phyloP scores from a whole-genome alignment of 2,329 filamentous ascomycete species.

The Verticillium zaregamsianum region DNA sequence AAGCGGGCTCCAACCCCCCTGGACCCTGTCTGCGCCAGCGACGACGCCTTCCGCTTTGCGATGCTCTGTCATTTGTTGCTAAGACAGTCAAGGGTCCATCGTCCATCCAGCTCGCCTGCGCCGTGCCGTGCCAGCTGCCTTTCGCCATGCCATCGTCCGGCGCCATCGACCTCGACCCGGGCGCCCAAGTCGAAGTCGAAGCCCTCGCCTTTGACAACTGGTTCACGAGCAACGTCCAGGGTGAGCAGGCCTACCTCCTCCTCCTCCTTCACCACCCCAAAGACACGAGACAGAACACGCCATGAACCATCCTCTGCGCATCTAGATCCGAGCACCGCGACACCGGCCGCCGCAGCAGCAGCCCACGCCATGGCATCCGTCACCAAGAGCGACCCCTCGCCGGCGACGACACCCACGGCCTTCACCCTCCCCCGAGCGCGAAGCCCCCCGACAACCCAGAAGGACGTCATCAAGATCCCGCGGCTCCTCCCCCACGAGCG shows the following conservation, averaged over 20 bases:
- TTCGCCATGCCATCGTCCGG: neutral
- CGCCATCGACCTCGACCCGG: neutral
- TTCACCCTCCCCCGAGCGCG: neutral
- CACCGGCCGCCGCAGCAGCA: neutral
- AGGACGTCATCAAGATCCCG: slow-evolving; percentile 44
- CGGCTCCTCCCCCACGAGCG: slow-evolving; percentile 63
- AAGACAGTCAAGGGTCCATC: neutral
- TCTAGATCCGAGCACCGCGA: neutral
- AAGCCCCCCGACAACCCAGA: neutral
- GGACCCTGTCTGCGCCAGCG: neutral
- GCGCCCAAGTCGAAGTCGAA: neutral
- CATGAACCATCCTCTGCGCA: neutral
- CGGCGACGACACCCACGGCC: slow-evolving; percentile 3
- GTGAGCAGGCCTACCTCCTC: neutral
- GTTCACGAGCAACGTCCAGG: neutral
- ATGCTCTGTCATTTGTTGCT: neutral
- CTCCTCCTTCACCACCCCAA: neutral
- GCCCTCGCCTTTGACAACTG: neutral
- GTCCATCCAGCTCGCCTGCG: neutral
- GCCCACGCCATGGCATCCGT: neutral
- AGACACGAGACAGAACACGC: neutral
- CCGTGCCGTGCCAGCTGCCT: too few species aligned
- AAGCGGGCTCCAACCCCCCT: neutral
- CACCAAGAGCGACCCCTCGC: slow-evolving; percentile 9
- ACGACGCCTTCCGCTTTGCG: neutral